A percentile compares a stretch with the other conserved stretches of the same genome.
Conservation (phyloP, 1,284 basidiomycete species). For the Earliella scabrosa region DNA sequence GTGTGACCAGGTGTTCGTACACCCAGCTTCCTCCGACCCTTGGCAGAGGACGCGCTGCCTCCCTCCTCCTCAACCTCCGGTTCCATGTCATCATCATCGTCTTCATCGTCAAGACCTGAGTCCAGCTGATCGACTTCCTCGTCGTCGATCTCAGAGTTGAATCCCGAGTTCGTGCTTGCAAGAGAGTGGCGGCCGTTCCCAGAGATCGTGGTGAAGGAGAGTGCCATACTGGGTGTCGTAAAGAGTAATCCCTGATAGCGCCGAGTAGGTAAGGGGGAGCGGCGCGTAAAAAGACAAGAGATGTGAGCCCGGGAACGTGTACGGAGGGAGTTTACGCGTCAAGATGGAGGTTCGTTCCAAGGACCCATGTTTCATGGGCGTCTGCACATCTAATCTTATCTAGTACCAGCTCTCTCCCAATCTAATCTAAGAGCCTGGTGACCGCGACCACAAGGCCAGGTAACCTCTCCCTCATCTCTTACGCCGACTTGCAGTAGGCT, state of each 20-base stretch:
- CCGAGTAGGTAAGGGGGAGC: not conserved
- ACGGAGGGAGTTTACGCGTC: conserved; percentile 19
- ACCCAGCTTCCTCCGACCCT: conserved; percentile 38
- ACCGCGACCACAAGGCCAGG: no score
- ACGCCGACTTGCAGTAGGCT: not conserved
- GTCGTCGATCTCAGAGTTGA: conserved; percentile 41
- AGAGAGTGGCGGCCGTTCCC: conserved; percentile 21
- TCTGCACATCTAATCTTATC: conserved; percentile 23
- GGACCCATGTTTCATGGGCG: conserved; percentile 10
- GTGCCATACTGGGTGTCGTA: conserved; percentile 9
- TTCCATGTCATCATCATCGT: conserved; percentile 41
- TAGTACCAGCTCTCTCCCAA: not conserved
- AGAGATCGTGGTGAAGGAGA: conserved; percentile 23
- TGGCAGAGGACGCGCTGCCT: conserved; percentile 26
- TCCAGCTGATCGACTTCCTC: conserved; percentile 68
- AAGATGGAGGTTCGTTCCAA: conserved; percentile 15
- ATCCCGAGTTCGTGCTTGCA: conserved; percentile 23
- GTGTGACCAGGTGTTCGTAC: conserved; percentile 65
- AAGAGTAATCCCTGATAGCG: not conserved
- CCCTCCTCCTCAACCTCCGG: conserved; percentile 24
- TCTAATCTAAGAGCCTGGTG: no score
- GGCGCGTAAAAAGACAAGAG: not conserved
- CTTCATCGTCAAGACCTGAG: conserved; percentile 51
- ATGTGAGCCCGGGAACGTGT: conserved; percentile 12
- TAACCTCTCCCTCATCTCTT: not conserved